Evolutionary conservation across 371 early-diverging fungal genomes (phyloP), one percentile per base, ranked within the genome.

Genomic region (Mortierella polycephala): DNA sequence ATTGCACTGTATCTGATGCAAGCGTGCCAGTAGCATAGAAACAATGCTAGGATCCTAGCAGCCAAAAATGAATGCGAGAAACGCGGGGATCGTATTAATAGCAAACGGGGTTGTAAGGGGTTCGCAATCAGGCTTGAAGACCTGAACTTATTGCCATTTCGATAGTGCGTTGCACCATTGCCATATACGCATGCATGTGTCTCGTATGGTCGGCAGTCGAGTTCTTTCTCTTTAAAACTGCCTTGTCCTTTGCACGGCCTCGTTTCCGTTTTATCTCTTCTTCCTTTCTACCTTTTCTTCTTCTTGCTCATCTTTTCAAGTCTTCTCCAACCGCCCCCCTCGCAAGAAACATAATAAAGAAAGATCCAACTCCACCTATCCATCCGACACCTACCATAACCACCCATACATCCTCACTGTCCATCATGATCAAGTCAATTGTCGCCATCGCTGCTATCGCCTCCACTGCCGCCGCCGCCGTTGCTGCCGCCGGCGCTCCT

Each of bases 351-450:
- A n/a, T n/a, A n/a, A n/a, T n/a, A n/a, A n/a, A n/a, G 20, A 50
- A 50, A 50, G 50, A 50, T 50, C 50, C 50, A 50, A 50, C 50
- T 50, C 11, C 50, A 5, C 20, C 11, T 7, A 14, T 50, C 7
- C 20, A 50, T 16, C 10, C 16, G 16, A 46, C 46, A 50, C 46
- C 46, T 46, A 10, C 46, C 46, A 13, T 16, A 16, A 46, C 46
- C 46, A 10, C 16, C 16, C 46, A 1, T 46, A 10, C 10, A 46
- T 16, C 46, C 46, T 46, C 4, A 46, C 46, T 4, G 20, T 50
- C 46, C 50, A 64, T 47, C 57, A 64, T 64, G 65, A 57, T 57
- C 65, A 64, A 64, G 57, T 64, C 65, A 59, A 44, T 67, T 40
- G 13, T 30, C 54, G 45, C 60, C n/a, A 40, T 67, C 21, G 67